Conservation (phyloP, 75 land plant genomes). For the Picea sitchensis region DNA sequence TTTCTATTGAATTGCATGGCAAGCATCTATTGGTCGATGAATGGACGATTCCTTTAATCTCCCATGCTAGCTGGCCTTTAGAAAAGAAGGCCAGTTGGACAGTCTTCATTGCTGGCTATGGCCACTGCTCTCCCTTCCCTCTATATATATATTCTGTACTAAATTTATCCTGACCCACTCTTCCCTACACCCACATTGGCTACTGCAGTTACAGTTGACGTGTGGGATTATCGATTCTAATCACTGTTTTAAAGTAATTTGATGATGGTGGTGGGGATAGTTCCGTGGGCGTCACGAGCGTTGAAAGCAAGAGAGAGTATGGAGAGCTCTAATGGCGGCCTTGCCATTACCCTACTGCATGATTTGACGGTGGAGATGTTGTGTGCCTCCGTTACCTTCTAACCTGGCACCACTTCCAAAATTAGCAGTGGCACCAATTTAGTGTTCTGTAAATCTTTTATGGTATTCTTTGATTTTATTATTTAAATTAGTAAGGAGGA, state of each 20-base stretch:
- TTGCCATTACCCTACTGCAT: neutral
- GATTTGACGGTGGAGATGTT: neutral
- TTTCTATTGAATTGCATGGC: neutral
- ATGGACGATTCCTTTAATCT: neutral
- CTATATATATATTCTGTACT: neutral
- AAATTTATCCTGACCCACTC: neutral
- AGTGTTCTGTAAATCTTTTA: neutral
- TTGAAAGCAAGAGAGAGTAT: slow-evolving; percentile 1
- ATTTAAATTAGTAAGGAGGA: neutral
- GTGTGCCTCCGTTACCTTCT: neutral
- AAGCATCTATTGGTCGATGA: neutral
- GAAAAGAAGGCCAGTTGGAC: neutral
- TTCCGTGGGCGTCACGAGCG: neutral
- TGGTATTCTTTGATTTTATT: neutral
- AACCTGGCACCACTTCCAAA: neutral
- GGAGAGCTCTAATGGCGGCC: neutral
- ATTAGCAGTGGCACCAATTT: neutral
- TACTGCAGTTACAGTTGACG: neutral
- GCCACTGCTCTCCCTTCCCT: neutral
- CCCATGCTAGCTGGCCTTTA: neutral
- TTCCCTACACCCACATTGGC: neutral
- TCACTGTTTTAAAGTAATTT: neutral
- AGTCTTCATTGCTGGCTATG: too few relatives aligned
- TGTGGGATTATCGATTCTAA: neutral
- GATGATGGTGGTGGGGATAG: neutral